These are phyloP conservation scores for Silene coronaria DNA, from an alignment of 179 eudicot genomes.

Conservation along the genomic window DNA sequence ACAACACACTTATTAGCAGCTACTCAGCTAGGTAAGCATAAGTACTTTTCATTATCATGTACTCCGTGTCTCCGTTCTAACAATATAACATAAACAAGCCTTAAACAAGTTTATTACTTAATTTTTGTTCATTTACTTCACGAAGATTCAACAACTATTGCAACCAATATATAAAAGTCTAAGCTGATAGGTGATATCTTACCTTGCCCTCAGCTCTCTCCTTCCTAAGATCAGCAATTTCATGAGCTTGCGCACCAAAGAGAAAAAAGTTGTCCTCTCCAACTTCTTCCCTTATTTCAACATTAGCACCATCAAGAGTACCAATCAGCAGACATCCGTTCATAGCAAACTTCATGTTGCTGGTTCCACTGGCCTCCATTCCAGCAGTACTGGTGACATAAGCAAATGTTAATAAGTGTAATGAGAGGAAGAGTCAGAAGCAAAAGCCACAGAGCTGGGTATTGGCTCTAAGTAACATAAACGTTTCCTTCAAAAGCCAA, in stretches of 20 bases:
- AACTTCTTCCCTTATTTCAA: slow-evolving; percentile 88
- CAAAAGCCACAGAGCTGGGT: neutral
- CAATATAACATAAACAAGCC: too few species aligned
- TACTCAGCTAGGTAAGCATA: neutral
- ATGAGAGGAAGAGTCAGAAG: neutral
- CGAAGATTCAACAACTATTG: too few species aligned
- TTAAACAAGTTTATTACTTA: neutral
- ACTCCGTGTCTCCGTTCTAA: neutral
- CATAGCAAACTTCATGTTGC: slow-evolving; percentile 98
- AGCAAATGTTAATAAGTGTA: neutral
- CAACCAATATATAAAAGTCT: too few species aligned
- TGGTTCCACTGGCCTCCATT: slow-evolving; percentile 99
- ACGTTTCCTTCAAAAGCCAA: neutral
- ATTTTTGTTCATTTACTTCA: neutral
- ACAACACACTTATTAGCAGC: slow-evolving; percentile 1
- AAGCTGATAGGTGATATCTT: neutral
- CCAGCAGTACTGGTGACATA: slow-evolving; percentile 66
- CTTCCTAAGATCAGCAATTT: slow-evolving; percentile 58
- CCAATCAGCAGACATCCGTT: slow-evolving; percentile 86
- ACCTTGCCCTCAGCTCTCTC: slow-evolving; percentile 93
- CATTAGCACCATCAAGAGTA: slow-evolving; percentile 93
- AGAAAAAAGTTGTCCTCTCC: slow-evolving; percentile 85
- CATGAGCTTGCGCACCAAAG: slow-evolving; percentile 78
- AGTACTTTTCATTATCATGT: neutral
- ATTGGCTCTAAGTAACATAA: neutral